Base-by-base conservation (phyloP, 2,329 filamentous ascomycete species). In the Sclerotinia sclerotiorum region DNA sequence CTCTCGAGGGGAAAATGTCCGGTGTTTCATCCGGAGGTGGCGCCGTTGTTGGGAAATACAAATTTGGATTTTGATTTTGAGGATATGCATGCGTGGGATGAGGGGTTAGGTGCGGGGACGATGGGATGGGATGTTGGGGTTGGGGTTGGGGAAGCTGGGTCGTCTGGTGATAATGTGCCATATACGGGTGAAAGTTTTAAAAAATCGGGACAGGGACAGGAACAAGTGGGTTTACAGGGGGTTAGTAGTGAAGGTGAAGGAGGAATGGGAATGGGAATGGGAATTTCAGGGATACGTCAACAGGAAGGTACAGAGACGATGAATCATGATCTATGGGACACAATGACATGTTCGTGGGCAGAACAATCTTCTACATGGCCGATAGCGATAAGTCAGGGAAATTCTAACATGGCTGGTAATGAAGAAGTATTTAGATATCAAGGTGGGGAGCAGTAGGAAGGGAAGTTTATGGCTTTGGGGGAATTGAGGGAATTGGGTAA, bases 261-360 rank as follows among this genome's bases (percentile, higher is more conserved):
- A 7, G 56, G 7, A 68, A 35, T 35, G 35, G 35, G 32, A 6
- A 35, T 7, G 32, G 32, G 35, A 10, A 58, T 48, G 35, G 21
- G 54, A 48, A 44, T 2, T 6, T 8, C 15, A 21, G 44, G 13
- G 11, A 15, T 19, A 17, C 3, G 8, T 3, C 58, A 39, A 11
- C 46, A 62, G 15, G 13, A n/a, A 62, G 7, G 4, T 15, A n/a
- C 21, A 21, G 48, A 19, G 29, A 58, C 32, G 15, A 42, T 68
- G 2, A 73, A 74, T 69, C 70, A 72, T 63, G 73, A 75, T 68
- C 49, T 76, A 13, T 76, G 75, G 75, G 74, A 72, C 10, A 76
- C 74, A 5, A 76, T 77, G 75, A 76, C 74, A 19, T 69, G 72
- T 17, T 73, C 68, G 15, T 76, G 75, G 73, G 73, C 72, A 13